A percentile compares a stretch with the other conserved stretches of the same genome.
These are phyloP conservation scores for Boletus eberwhitei DNA, from an alignment of 768 basidiomycete genomes.

Conservation along the genomic window DNA sequence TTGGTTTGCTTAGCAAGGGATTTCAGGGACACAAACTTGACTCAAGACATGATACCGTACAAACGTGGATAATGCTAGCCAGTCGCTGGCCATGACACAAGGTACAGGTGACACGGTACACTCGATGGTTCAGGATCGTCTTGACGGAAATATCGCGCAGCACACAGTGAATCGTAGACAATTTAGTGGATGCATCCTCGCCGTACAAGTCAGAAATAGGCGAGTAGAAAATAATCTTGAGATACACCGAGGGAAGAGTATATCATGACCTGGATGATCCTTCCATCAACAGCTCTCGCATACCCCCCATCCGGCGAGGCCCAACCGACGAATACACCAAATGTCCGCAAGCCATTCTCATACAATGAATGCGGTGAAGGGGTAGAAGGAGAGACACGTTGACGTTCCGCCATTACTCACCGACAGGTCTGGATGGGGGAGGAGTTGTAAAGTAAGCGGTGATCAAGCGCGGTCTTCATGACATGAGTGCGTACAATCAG, in stretches of 20 bases:
- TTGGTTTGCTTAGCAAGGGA: too few relatives aligned
- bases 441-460: conserved; percentile 35
- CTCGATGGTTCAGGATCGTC: too few relatives aligned
- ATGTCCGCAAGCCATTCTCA: conserved; percentile 26
- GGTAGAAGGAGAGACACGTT: conserved; percentile 25
- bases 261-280: conserved; percentile 15
- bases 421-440: conserved; percentile 13
- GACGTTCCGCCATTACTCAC: conserved; percentile 26
- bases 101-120: too few relatives aligned
- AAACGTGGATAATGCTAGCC: too few relatives aligned
- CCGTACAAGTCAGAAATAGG: too few relatives aligned
- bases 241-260: not conserved
- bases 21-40: too few relatives aligned
- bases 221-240: not conserved
- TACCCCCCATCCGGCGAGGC: not conserved
- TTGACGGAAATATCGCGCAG: too few relatives aligned
- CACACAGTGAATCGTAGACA: too few relatives aligned
- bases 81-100: too few relatives aligned
- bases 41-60: too few relatives aligned
- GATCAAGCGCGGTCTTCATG: conserved; percentile 44
- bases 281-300: conserved; percentile 13
- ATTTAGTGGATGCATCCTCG: too few relatives aligned
- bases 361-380: conserved; percentile 33
- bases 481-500: conserved; percentile 34
- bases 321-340: conserved; percentile 24